Evolutionary conservation across 2,329 filamentous ascomycete species (phyloP).

Genomic region (Ceratocystis lukuohia): DNA sequence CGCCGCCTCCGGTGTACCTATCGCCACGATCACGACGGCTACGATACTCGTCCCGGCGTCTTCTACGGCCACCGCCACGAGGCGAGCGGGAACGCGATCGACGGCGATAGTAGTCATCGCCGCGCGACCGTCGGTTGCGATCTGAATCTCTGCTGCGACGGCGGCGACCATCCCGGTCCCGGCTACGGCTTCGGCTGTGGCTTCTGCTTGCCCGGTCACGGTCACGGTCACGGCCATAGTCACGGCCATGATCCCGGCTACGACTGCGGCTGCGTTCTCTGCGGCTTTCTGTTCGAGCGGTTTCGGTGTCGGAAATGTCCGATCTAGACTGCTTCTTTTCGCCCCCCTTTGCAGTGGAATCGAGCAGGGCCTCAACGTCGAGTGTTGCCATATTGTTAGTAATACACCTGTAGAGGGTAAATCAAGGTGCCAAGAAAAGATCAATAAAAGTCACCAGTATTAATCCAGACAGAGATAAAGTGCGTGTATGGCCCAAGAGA

Average conservation of each 20-base stretch:
- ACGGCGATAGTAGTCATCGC: slow-evolving; percentile 53
- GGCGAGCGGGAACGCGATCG: slow-evolving; percentile 63
- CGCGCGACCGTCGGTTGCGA: slow-evolving; percentile 55
- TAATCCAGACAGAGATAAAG: neutral
- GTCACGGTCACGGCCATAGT: slow-evolving; percentile 45
- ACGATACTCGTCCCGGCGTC: slow-evolving; percentile 28
- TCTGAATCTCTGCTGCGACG: slow-evolving; percentile 70
- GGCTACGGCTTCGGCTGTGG: slow-evolving; percentile 42
- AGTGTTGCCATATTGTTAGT: slow-evolving; percentile 32
- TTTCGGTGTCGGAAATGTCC: slow-evolving; percentile 40
- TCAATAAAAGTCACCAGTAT: neutral
- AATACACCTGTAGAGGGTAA: neutral
- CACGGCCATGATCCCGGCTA: slow-evolving; percentile 35
- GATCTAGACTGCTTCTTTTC: slow-evolving; percentile 32
- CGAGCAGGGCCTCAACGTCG: slow-evolving; percentile 83
- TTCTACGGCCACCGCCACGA: slow-evolving; percentile 29
- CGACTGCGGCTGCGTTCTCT: slow-evolving; percentile 26
- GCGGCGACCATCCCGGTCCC: slow-evolving; percentile 40
- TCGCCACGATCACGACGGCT: slow-evolving; percentile 36
- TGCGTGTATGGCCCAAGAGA: neutral
- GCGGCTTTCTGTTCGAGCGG: slow-evolving; percentile 43
- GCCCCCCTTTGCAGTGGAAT: slow-evolving; percentile 58
- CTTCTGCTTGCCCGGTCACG: slow-evolving; percentile 36
- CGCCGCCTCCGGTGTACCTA: slow-evolving; percentile 41
- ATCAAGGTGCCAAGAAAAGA: neutral